These are phyloP conservation scores for Tricladium varicosporioides DNA, from an alignment of 2,329 filamentous ascomycete genomes.

Conservation along the genomic window DNA sequence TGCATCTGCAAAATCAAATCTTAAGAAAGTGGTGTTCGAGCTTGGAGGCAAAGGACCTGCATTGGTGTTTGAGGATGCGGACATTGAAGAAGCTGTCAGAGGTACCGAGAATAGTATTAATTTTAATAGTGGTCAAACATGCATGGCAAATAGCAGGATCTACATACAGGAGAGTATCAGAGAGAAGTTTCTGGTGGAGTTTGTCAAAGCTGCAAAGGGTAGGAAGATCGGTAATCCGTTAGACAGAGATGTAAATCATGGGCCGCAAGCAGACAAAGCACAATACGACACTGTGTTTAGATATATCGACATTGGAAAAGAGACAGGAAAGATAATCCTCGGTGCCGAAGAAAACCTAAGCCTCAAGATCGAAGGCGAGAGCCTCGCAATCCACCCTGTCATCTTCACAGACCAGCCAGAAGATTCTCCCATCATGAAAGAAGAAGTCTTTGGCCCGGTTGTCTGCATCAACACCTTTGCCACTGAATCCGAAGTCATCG, in stretches of 20 bases:
- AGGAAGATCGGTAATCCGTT: constrained; percentile 22
- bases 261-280: constrained; percentile 23
- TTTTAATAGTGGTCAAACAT: constrained; percentile 26
- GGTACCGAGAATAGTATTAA: constrained; percentile 20
- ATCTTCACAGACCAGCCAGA: constrained; percentile 23
- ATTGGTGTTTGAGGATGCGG: constrained; percentile 61
- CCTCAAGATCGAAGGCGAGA: constrained; percentile 5
- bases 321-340: constrained; percentile 16
- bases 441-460: constrained; percentile 61
- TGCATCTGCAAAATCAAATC: constrained; percentile 53
- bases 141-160: constrained; percentile 25
- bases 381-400: constrained; percentile 18
- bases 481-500: constrained; percentile 54
- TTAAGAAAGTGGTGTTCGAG: constrained; percentile 62
- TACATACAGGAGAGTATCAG: constrained; percentile 25
- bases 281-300: constrained; percentile 21
- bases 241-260: too few relatives aligned
- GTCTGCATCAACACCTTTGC: constrained; percentile 55
- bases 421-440: constrained; percentile 35
- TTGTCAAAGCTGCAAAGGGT: constrained; percentile 16
- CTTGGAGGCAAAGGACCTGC: constrained; percentile 63
- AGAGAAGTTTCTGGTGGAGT: constrained; percentile 21
- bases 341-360: constrained; percentile 3
- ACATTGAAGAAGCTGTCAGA: constrained; percentile 34
- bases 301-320: constrained; percentile 26